Evolutionary conservation across 176 grass and related monocot genomes (phyloP).

Genomic region (Raddia guianensis): DNA sequence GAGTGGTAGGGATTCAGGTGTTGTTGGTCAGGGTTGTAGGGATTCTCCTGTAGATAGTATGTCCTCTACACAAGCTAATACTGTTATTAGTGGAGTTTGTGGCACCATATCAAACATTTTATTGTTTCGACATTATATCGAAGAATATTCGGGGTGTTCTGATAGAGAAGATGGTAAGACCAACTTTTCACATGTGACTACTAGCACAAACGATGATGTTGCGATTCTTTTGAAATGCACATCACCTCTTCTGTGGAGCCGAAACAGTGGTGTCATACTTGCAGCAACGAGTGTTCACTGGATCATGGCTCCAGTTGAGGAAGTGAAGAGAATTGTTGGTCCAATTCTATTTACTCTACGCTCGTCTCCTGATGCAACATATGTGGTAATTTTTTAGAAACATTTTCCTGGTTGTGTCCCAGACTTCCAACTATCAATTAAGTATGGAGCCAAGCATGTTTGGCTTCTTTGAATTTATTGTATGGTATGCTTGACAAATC

Average conservation of each 20-base stretch:
- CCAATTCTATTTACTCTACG: constrained; percentile 80
- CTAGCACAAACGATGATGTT: constrained; percentile 74
- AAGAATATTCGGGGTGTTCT: constrained; percentile 45
- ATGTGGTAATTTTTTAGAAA: constrained; percentile 65
- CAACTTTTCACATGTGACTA: constrained; percentile 36
- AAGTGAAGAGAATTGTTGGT: constrained; percentile 65
- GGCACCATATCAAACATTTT: constrained; percentile 44
- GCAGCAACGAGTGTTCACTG: constrained; percentile 88
- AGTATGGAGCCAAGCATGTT: neutral
- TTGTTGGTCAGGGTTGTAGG: constrained; percentile 19
- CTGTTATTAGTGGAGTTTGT: constrained; percentile 23
- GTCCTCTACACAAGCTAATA: constrained; percentile 12
- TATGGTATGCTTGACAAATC: neutral
- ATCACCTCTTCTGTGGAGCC: constrained; percentile 86
- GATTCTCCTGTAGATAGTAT: constrained; percentile 36
- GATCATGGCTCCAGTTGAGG: constrained; percentile 72
- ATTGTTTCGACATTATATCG: constrained; percentile 69
- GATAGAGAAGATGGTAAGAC: constrained; percentile 27
- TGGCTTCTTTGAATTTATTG: neutral
- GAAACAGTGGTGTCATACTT: constrained; percentile 86
- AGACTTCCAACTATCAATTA: neutral
- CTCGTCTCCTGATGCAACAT: constrained; percentile 76
- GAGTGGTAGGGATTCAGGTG: constrained; percentile 30
- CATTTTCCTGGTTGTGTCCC: neutral
- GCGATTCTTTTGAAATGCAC: constrained; percentile 79